phyloP scores from a whole-genome alignment of 2,329 filamentous ascomycete genomes.

The Capronia coronata region DNA sequence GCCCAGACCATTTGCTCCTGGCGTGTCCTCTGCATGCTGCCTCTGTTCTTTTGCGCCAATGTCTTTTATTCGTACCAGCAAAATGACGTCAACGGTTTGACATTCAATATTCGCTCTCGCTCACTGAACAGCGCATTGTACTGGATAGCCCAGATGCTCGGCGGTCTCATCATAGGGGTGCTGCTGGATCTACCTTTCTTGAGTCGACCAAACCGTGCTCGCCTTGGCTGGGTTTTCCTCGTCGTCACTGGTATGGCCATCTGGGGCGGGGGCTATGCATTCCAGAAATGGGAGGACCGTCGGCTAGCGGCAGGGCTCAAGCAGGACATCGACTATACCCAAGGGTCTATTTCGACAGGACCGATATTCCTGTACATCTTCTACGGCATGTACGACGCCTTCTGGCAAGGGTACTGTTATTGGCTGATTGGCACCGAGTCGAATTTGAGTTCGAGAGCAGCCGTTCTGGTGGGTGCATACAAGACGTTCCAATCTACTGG shows the following conservation, averaged over 20 bases:
- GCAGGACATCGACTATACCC: constrained; percentile 45
- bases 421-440: constrained; percentile 50
- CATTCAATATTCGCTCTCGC: constrained; percentile 52
- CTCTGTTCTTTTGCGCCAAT: constrained; percentile 65
- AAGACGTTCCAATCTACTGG: constrained; percentile 74
- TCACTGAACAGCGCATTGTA: constrained; percentile 51
- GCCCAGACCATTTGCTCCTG: constrained; percentile 36
- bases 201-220: constrained; percentile 43
- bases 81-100: constrained; percentile 50
- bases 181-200: constrained; percentile 42
- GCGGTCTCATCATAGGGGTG: constrained; percentile 45
- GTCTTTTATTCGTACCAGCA: constrained; percentile 65
- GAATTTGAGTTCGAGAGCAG: constrained; percentile 39
- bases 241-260: constrained; percentile 48
- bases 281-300: constrained; percentile 53
- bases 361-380: constrained; percentile 66
- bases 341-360: constrained; percentile 48
- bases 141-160: constrained; percentile 54
- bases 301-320: constrained; percentile 37
- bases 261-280: constrained; percentile 58
- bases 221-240: constrained; percentile 43
- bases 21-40: constrained; percentile 60
- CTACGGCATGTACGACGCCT: constrained; percentile 62
- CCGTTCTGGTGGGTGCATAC: constrained; percentile 44
- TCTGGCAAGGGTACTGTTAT: constrained; percentile 61